Evolutionary conservation across 1,284 basidiomycete genomes (phyloP).

Genomic region (Xerocomus minutiporus): DNA sequence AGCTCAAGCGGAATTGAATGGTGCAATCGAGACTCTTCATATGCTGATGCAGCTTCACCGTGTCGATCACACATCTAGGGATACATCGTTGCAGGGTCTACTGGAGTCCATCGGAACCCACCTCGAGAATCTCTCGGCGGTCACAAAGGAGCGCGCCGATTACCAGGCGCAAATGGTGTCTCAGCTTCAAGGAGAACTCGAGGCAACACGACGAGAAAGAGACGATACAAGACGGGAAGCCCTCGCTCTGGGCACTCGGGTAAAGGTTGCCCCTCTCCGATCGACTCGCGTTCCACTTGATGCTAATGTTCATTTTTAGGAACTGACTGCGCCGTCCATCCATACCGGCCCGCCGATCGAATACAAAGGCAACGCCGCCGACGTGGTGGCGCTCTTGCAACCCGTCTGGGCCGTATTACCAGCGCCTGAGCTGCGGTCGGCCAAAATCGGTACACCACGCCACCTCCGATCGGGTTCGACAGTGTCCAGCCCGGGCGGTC

Average conservation of each 20-base stretch:
- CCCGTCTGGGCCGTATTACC: constrained; percentile 80
- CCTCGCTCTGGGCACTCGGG: constrained; percentile 39
- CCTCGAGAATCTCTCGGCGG: constrained; percentile 48
- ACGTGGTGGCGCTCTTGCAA: constrained; percentile 60
- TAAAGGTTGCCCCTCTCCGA: constrained; percentile 37
- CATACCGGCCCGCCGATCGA: constrained; percentile 35
- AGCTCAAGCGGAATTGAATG: constrained; percentile 47
- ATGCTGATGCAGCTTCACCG: constrained; percentile 50
- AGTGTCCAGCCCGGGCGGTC: constrained; percentile 27
- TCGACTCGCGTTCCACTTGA: constrained; percentile 1
- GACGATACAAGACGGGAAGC: constrained; percentile 50
- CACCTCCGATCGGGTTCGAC: constrained; percentile 45
- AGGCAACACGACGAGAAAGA: constrained; percentile 50
- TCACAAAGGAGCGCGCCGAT: constrained; percentile 46
- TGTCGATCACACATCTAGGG: constrained; percentile 48
- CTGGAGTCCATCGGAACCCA: constrained; percentile 51
- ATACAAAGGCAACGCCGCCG: constrained; percentile 50
- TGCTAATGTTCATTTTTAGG: constrained; percentile 17
- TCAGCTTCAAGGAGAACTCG: constrained; percentile 52
- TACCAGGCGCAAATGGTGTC: constrained; percentile 48
- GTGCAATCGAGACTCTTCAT: constrained; percentile 43
- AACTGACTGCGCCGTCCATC: constrained; percentile 21
- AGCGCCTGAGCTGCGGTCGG: constrained; percentile 68
- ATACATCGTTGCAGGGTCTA: constrained; percentile 49
- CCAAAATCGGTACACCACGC: constrained; percentile 52